Base-by-base conservation (phyloP, 257 asterid genomes). In the Nicotiana tomentosiformis region DNA sequence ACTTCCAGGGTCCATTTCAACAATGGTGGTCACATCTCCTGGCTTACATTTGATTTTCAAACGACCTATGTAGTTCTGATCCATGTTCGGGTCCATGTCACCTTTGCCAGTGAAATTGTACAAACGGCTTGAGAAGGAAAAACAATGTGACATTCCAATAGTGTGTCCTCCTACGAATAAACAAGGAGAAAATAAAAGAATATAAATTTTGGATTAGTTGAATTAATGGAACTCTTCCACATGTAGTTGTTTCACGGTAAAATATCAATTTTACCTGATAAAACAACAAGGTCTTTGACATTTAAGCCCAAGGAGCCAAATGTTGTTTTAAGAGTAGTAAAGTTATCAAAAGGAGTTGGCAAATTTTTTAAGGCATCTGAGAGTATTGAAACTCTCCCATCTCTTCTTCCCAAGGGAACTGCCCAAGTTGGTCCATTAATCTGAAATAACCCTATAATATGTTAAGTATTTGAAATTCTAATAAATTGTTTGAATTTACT, bases 361-460 rank as follows among this genome's bases (percentile, higher is more conserved):
- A 88, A 43, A 1, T 84, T 80, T 0, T 17, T 17, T 29, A 87
- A 60, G 12, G 92, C 94, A 17, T 95, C 96, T 11, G 58, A 76
- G 9, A 89, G 26, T 12, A 7, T 78, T 3, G 98, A 93, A 32
- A 88, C 92, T 55, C 80, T 89, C 53, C 97, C 97, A 82, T 93
- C 98, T 80, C 93, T 88, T 83, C 98, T 82, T 26, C 98, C 98
- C 82, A 90, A 84, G 0, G 92, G 93, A 12, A 95, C 98, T 51
- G 17, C 5, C 98, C 97, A 95, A 17, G 43, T 81, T 26, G 97
- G 97, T 66, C 98, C 97, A 1, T 86, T 86, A 11, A 88, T 87
- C 95, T 91, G 84, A 33, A 82, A 69, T 35, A 51, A 29, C 10
- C 23, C 78, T 20, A 32, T 46, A 49, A 51, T 14, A 3, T 18